Percentiles rank a stretch among this genome's conserved stretches.
phyloP scores from a whole-genome alignment of 2,329 filamentous ascomycete genomes.

The Xylariaceae sp. region DNA sequence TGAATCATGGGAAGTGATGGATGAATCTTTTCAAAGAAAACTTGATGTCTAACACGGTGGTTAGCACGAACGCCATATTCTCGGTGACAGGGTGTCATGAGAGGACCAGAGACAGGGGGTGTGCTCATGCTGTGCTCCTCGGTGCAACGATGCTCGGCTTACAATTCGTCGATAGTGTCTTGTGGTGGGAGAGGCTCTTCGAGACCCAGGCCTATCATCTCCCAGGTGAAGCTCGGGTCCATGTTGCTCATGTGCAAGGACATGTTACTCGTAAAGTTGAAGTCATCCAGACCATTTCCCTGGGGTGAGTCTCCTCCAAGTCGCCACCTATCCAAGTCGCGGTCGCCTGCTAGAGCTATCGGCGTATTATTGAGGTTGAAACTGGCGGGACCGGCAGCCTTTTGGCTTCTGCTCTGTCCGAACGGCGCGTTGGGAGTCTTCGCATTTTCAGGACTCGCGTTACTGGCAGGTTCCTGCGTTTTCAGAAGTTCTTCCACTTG shows the following conservation, averaged over 20 bases:
- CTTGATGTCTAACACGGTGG: conserved; percentile 55
- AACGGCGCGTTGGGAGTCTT: conserved; percentile 32
- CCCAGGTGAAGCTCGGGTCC: conserved; percentile 67
- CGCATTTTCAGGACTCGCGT: conserved; percentile 32
- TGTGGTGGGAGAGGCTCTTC: conserved; percentile 55
- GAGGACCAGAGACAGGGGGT: too few species aligned
- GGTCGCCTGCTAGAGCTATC: conserved; percentile 42
- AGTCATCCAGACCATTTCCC: conserved; percentile 44
- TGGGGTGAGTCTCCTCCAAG: conserved; percentile 50
- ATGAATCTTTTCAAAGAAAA: conserved; percentile 89
- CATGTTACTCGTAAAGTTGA: conserved; percentile 49
- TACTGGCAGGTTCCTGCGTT: conserved; percentile 57
- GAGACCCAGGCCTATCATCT: conserved; percentile 58
- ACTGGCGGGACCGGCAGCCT: conserved; percentile 30
- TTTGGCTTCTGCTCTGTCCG: conserved; percentile 31
- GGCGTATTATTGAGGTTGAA: conserved; percentile 42
- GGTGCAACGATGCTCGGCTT: conserved; percentile 29
- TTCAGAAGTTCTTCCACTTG: conserved; percentile 91
- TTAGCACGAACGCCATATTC: conserved; percentile 6
- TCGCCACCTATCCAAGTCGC: conserved; percentile 50
- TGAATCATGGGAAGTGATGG: conserved; percentile 85
- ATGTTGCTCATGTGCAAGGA: conserved; percentile 46
- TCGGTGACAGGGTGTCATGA: background rate
- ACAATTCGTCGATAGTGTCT: conserved; percentile 75
- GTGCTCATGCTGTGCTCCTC: too few species aligned